Evolutionary conservation across 2,329 filamentous ascomycete genomes (phyloP).

Genomic region (Fusarium sp.): DNA sequence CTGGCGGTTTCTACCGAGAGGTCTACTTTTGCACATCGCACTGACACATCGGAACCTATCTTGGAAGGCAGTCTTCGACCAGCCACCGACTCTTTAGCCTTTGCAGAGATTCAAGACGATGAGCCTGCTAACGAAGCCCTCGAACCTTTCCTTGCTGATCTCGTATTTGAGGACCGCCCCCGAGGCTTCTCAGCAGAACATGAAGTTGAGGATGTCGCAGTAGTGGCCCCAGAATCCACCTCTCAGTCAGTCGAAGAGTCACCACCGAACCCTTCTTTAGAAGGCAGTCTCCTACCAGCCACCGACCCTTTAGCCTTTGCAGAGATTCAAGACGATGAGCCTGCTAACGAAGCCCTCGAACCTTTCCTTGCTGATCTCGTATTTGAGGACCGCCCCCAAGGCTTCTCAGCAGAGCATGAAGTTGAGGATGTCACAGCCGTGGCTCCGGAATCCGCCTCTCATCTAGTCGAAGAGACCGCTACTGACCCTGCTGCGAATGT

Average conservation of each 20-base stretch:
- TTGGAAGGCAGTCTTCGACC: not conserved
- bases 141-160: constrained; percentile 4
- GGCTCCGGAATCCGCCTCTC: constrained; percentile 2
- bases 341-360: not conserved
- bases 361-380: not conserved
- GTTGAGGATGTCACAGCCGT: constrained; percentile 10
- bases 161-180: constrained; percentile 1
- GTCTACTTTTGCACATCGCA: not conserved
- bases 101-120: not conserved
- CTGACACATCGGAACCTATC: not conserved
- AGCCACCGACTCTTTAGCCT: constrained; percentile 11
- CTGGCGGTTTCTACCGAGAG: constrained; percentile 3
- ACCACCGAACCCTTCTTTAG: not conserved
- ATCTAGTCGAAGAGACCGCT: not conserved
- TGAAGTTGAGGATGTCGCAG: constrained; percentile 6
- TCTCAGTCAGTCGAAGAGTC: not conserved
- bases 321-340: constrained; percentile 1
- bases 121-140: not conserved
- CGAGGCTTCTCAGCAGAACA: constrained; percentile 1
- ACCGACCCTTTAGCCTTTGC: constrained; percentile 11
- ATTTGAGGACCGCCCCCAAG: not conserved
- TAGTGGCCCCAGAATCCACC: constrained; percentile 5
- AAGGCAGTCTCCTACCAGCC: not conserved
- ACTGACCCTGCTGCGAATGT: not conserved
- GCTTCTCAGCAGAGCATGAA: not conserved